Evolutionary conservation across 805 yeast species (phyloP).

Genomic region (Saccharomyces kudriavzevii): DNA sequence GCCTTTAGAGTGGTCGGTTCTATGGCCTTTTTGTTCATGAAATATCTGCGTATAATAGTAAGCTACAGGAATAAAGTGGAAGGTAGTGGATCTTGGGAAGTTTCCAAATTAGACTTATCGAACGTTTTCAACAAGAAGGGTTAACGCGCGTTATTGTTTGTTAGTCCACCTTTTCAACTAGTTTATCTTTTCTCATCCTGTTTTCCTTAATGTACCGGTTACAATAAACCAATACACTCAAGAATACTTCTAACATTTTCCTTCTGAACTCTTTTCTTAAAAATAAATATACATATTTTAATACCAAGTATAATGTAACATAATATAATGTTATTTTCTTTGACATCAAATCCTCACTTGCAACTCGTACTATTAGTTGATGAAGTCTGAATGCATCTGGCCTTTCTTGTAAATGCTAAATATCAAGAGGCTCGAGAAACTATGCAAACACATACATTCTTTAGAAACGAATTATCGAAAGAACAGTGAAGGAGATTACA

Average conservation of each 20-base stretch:
- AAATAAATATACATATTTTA: background rate
- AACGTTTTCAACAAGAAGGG: constrained; percentile 11
- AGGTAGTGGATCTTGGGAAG: constrained; percentile 26
- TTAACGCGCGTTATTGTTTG: constrained; percentile 31
- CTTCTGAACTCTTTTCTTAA: background rate
- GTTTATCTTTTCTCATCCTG: background rate
- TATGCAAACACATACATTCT: background rate
- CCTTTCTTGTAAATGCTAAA: background rate
- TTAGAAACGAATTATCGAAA: background rate
- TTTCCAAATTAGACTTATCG: constrained; percentile 7
- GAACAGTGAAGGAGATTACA: background rate
- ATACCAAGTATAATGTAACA: background rate
- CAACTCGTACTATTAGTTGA: too few relatives aligned
- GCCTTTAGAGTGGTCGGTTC: constrained; percentile 80
- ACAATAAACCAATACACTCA: background rate
- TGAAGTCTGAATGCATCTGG: background rate
- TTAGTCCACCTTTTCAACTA: background rate
- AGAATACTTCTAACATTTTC: background rate
- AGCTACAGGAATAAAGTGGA: constrained; percentile 35
- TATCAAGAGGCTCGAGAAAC: background rate
- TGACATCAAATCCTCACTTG: background rate
- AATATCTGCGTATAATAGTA: constrained; percentile 34
- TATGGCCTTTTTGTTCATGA: constrained; percentile 47
- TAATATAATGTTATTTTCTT: background rate
- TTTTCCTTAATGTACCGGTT: background rate